These are phyloP conservation scores for Phaeoacremonium minimum DNA, from an alignment of 2,329 filamentous ascomycete species.

Conservation along the genomic window DNA sequence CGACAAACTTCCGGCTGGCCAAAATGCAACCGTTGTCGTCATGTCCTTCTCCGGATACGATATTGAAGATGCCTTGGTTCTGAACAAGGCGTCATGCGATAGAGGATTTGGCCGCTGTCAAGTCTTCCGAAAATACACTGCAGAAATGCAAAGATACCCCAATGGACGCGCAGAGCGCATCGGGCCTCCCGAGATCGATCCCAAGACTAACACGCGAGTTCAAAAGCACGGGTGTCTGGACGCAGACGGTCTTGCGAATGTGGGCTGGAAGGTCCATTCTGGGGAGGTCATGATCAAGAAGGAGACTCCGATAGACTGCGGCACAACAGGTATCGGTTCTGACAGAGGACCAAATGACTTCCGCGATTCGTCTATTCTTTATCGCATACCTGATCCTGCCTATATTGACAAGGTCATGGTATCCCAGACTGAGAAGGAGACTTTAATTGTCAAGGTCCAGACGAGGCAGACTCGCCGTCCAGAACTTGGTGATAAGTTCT, in stretches of 20 bases:
- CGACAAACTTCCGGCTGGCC: slow-evolving; percentile 92
- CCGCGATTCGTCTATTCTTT: slow-evolving; percentile 67
- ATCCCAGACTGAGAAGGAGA: slow-evolving; percentile 82
- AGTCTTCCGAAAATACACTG: slow-evolving; percentile 92
- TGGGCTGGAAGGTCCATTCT: slow-evolving; percentile 72
- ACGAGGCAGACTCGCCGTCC: slow-evolving; percentile 93
- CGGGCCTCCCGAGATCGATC: slow-evolving; percentile 57
- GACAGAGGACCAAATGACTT: slow-evolving; percentile 61
- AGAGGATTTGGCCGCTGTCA: slow-evolving; percentile 95
- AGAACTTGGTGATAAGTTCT: slow-evolving; percentile 97
- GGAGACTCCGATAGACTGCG: slow-evolving; percentile 74
- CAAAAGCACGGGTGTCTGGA: slow-evolving; percentile 72
- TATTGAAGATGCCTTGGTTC: slow-evolving; percentile 94
- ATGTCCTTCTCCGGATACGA: slow-evolving; percentile 99
- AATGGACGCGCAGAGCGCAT: slow-evolving; percentile 71
- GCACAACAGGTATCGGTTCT: slow-evolving; percentile 65
- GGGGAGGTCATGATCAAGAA: slow-evolving; percentile 92
- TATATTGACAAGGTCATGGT: slow-evolving; percentile 98
- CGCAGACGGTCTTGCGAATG: slow-evolving; percentile 81
- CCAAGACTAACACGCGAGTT: slow-evolving; percentile 56
- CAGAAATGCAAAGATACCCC: slow-evolving; percentile 81
- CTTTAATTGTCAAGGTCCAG: slow-evolving; percentile 85
- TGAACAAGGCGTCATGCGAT: slow-evolving; percentile 95
- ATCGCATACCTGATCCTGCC: slow-evolving; percentile 77
- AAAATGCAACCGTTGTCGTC: slow-evolving; percentile 95